phyloP scores from a whole-genome alignment of 2,329 filamentous ascomycete species.

The Penicillium glabrum region DNA sequence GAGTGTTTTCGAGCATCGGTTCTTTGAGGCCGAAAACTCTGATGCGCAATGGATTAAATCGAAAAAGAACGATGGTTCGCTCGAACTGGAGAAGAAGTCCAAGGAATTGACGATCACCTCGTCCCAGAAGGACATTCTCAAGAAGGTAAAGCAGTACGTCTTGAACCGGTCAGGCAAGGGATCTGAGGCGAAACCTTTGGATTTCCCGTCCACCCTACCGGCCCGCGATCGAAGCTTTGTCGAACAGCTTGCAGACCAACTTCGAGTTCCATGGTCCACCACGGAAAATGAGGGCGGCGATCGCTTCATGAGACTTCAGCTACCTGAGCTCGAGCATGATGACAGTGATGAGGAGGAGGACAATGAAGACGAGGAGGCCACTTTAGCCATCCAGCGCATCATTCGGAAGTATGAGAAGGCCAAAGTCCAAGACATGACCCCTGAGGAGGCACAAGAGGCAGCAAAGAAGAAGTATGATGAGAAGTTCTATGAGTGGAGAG shows the following conservation, averaged over 20 bases:
- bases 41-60: slow-evolving; percentile 91
- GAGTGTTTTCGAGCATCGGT: slow-evolving; percentile 83
- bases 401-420: slow-evolving; percentile 91
- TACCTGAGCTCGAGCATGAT: slow-evolving; percentile 52
- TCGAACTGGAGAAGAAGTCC: slow-evolving; percentile 56
- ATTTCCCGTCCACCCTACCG: slow-evolving; percentile 71
- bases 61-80: slow-evolving; percentile 72
- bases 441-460: slow-evolving; percentile 74
- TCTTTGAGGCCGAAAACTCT: slow-evolving; percentile 86
- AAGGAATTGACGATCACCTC: slow-evolving; percentile 73
- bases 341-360: slow-evolving; percentile 63
- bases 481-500: slow-evolving; percentile 91
- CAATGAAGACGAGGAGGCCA: slow-evolving; percentile 79
- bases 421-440: slow-evolving; percentile 74
- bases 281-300: slow-evolving; percentile 64
- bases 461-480: slow-evolving; percentile 84
- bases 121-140: slow-evolving; percentile 78
- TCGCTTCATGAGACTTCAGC: slow-evolving; percentile 64
- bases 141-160: slow-evolving; percentile 78
- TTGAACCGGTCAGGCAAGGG: slow-evolving; percentile 61
- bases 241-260: slow-evolving; percentile 74
- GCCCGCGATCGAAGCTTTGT: slow-evolving; percentile 91
- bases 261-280: slow-evolving; percentile 66
- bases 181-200: slow-evolving; percentile 55
- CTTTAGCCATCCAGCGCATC: slow-evolving; percentile 78